phyloP scores from a whole-genome alignment of 176 grass and related monocot species.

The Carex pumila region DNA sequence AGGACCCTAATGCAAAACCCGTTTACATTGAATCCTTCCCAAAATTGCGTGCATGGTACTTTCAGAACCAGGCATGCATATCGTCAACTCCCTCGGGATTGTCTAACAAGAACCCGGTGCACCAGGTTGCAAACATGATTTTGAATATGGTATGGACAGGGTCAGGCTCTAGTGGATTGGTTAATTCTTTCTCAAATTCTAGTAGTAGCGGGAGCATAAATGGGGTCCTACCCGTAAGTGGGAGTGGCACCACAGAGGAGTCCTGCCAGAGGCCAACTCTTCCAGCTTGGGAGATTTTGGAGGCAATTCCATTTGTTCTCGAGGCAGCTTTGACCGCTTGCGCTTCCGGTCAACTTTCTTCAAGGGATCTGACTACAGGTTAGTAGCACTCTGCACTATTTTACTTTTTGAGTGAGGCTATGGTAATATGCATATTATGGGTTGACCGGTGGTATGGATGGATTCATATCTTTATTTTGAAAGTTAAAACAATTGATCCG shows the following conservation, averaged over 20 bases:
- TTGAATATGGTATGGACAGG: conserved; percentile 86
- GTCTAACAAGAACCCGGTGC: conserved; percentile 77
- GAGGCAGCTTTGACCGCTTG: conserved; percentile 94
- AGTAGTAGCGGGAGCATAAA: conserved; percentile 53
- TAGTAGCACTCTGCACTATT: conserved; percentile 4
- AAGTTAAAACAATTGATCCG: too few relatives aligned
- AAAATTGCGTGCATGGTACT: conserved; percentile 82
- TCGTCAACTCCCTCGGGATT: conserved; percentile 86
- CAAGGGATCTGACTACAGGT: conserved; percentile 93
- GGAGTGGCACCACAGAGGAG: conserved; percentile 43
- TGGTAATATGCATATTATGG: too few relatives aligned
- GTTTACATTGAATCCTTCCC: conserved; percentile 93
- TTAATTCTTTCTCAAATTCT: conserved; percentile 62
- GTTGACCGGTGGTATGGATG: too few relatives aligned
- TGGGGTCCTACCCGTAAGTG: conserved; percentile 42
- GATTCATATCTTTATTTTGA: too few relatives aligned
- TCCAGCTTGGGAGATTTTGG: conserved; percentile 95
- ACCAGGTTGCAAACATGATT: conserved; percentile 91
- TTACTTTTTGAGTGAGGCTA: not conserved
- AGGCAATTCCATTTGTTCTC: conserved; percentile 95
- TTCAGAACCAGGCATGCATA: conserved; percentile 98
- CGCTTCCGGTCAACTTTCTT: conserved; percentile 82
- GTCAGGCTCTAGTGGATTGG: conserved; percentile 44
- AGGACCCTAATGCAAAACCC: conserved; percentile 57
- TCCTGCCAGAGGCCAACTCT: conserved; percentile 61